Base-by-base conservation (phyloP, 768 basidiomycete genomes). In the Kwoniella shandongensis region DNA sequence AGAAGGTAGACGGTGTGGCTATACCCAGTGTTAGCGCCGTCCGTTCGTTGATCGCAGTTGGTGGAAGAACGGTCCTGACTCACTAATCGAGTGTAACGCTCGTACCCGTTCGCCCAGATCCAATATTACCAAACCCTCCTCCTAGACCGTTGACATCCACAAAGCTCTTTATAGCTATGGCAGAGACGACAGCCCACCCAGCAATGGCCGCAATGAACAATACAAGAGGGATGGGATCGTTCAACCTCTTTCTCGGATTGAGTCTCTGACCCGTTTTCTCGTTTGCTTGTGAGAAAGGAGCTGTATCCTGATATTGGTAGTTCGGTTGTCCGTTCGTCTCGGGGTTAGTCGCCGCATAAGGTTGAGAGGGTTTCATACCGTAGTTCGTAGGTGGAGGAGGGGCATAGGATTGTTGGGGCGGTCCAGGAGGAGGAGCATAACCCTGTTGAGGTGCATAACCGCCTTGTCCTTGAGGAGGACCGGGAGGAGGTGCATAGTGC, bases 1-100 rank as follows among this genome's bases (percentile, higher is more conserved):
- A 90, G 78, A n/a, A 91, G 82, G 67, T 86, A 88, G 2, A 85
- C 84, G 0, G 88, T 86, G 65, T 85, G 85, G 73, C 87, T 87
- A 47, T 11, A 57, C 13, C 7, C 6, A 6, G 32, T 32, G 17
- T 60, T 20, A 54, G n/a, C 15, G 46, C 25, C 42, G 41, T 42
- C 22, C n/a, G 32, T 25, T 11, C 36, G 15, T 20, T 40, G n/a
- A 23, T 15, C 20, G 4, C 38, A 32, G 38, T 18, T 51, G 35
- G 18, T 6, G 32, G 32, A 27, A 23, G 5, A 27, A 8, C 20
- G 7, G 48, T 35, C 46, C 20, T 32, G 13, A 78, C 82, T 48
- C 57, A 85, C 86, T 81, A 79, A 77, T 91, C 85, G 51, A 90
- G 78, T 1, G 87, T 87, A 3, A 88, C 78, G 18, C 77, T 59